phyloP scores from a whole-genome alignment of 257 asterid genomes.

The Verbascum thapsus region DNA sequence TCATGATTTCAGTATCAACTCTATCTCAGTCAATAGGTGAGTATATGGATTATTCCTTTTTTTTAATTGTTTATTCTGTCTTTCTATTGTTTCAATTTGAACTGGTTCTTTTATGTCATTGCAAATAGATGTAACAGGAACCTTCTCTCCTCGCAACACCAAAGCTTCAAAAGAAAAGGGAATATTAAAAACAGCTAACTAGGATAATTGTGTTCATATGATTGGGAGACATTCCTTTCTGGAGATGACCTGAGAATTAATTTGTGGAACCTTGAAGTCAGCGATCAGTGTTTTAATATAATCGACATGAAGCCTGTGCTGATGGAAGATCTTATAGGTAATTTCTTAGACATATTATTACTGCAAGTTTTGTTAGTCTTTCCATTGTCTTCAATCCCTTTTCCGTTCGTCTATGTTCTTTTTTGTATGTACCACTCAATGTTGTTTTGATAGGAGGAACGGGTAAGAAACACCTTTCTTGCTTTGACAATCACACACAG shows the following conservation, averaged over 20 bases:
- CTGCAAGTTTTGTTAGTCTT: conserved; percentile 8
- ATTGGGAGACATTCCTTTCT: conserved; percentile 78
- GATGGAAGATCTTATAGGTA: conserved; percentile 85
- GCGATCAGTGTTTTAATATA: conserved; percentile 74
- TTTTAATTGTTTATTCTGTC: conserved; percentile 7
- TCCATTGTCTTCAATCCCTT: conserved; percentile 3
- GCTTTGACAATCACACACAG: background rate
- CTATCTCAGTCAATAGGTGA: conserved; percentile 75
- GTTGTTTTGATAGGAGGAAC: conserved; percentile 3
- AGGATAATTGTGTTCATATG: conserved; percentile 22
- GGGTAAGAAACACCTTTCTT: conserved; percentile 3
- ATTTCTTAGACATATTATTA: conserved; percentile 17
- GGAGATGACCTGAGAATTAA: conserved; percentile 84
- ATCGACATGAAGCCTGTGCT: conserved; percentile 71
- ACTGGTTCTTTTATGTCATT: conserved; percentile 9
- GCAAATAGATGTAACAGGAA: conserved; percentile 17
- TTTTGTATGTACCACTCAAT: conserved; percentile 15
- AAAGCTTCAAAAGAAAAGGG: background rate
- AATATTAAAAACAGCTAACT: background rate
- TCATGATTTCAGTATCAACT: conserved; percentile 74
- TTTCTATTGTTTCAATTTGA: background rate
- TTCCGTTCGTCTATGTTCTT: background rate
- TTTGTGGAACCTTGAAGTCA: conserved; percentile 78
- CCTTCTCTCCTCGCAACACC: background rate
- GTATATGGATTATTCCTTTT: background rate